Evolutionary conservation across 495 filamentous ascomycete genomes (phyloP).

Genomic region (Penicillium steckii): DNA sequence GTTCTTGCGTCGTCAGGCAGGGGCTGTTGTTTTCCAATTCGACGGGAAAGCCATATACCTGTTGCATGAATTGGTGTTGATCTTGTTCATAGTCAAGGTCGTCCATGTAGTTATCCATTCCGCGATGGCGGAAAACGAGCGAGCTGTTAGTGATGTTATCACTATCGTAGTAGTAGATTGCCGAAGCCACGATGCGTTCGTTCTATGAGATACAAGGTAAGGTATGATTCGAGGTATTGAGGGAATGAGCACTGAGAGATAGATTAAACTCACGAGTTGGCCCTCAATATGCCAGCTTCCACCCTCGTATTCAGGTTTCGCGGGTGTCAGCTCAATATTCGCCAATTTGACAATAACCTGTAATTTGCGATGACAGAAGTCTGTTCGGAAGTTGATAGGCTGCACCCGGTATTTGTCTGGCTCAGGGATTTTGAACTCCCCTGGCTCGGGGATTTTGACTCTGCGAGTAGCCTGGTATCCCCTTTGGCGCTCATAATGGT

Average conservation of each 20-base stretch:
- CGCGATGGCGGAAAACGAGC: constrained; percentile 51
- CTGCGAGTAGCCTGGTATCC: not conserved
- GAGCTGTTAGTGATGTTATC: constrained; percentile 58
- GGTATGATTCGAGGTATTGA: not conserved
- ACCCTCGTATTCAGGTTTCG: constrained; percentile 49
- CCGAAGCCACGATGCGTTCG: constrained; percentile 58
- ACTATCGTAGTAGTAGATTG: constrained; percentile 61
- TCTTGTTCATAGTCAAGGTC: constrained; percentile 27
- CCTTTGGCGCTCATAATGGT: not conserved
- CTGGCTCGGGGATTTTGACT: constrained; percentile 38
- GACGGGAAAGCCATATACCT: constrained; percentile 28
- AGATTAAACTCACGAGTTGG: constrained; percentile 31
- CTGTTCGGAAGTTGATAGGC: constrained; percentile 26
- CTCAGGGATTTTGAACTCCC: constrained; percentile 21
- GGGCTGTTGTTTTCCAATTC: constrained; percentile 2
- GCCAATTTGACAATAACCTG: constrained; percentile 67
- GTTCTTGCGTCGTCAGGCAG: constrained; percentile 25
- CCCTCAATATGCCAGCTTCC: constrained; percentile 60
- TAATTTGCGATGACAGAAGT: constrained; percentile 35
- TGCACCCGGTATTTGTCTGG: not conserved
- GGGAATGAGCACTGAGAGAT: not conserved
- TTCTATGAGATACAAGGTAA: constrained; percentile 28
- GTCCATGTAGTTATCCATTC: constrained; percentile 7
- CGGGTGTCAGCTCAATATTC: constrained; percentile 60
- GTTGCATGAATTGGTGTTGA: constrained; percentile 28